Evolutionary conservation across 495 filamentous ascomycete genomes (phyloP), one percentile per base, ranked within the genome.

Genomic region (Aspergillus sclerotioniger): DNA sequence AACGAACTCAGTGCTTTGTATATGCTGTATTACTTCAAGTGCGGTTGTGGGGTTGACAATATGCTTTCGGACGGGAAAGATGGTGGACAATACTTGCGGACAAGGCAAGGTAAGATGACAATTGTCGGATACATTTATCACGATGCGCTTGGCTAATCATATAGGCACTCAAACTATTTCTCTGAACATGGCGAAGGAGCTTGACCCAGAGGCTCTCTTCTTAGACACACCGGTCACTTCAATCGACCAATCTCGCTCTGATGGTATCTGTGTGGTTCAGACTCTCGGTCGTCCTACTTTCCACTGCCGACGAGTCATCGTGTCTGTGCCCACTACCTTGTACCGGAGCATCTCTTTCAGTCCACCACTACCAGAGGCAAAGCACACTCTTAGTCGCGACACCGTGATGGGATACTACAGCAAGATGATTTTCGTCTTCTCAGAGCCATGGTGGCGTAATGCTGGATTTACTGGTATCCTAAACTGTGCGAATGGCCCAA

Each of bases 361-460:
- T 7, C 67, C 67, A 6, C 47, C 64, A 15, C 58, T 73, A 9
- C 64, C 71, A 17, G 32, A 35, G 7, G 52, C 28, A 9, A 67
- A 71, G 37, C 51, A 49, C 6, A 17, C 21, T 3, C 50, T 63
- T 20, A 48, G 25, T 6, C 28, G 58, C 39, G 32, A n/a, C 20
- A 73, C 66, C 16, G 44, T 43, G 1, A 46, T 69, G 1, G 75
- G 75, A 10, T 67, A 70, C 56, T 75, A 71, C 54, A 71, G 63
- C 46, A 75, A 77, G 47, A 59, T 67, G 2, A 69, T 75, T 16
- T 53, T 76, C 1, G 55, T 67, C 17, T 81, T 67, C 53, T 28
- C 57, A 3, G 31, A 29, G 1, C 76, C 77, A 1, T 81, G 69
- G 64, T 82, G 79, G 79, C 61, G 57, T 1, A 56, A 68, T 0